Percentiles rank a stretch among this genome's conserved stretches.
Evolutionary conservation across 805 yeast species (phyloP).

Genomic region (Zygosaccharomyces rouxii): DNA sequence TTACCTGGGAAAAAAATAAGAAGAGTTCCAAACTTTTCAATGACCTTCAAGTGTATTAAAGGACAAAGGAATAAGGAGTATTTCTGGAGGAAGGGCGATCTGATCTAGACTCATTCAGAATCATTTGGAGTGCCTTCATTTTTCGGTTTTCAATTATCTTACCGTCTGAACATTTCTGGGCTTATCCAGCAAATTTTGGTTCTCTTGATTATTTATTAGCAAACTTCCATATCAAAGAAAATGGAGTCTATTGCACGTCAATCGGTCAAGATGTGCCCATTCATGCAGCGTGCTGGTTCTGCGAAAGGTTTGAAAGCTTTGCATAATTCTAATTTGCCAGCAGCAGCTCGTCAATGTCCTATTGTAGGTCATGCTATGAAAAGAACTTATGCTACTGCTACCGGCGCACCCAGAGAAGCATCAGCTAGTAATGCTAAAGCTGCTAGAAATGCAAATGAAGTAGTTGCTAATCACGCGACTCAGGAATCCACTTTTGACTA

Average conservation of each 20-base stretch:
- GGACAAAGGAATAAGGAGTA: neutral
- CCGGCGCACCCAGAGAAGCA: constrained; percentile 33
- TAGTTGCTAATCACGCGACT: constrained; percentile 38
- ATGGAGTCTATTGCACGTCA: constrained; percentile 82
- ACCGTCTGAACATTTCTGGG: too few relatives aligned
- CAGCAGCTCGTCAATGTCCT: constrained; percentile 77
- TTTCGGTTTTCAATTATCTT: neutral
- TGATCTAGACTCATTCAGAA: neutral
- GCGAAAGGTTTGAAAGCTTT: constrained; percentile 24
- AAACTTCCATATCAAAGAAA: neutral
- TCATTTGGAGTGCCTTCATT: neutral
- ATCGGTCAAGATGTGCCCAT: constrained; percentile 80
- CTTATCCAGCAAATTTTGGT: too few relatives aligned
- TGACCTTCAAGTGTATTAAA: neutral
- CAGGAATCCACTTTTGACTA: constrained; percentile 63
- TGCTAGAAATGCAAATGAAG: constrained; percentile 29
- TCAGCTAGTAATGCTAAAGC: constrained; percentile 34
- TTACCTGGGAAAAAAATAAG: neutral
- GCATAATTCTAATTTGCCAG: constrained; percentile 38
- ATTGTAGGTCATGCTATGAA: constrained; percentile 77
- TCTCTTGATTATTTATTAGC: too few relatives aligned
- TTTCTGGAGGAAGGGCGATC: neutral
- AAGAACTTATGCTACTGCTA: constrained; percentile 31
- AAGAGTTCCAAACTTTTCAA: neutral
- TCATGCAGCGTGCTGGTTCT: constrained; percentile 46